These are phyloP conservation scores for Colletotrichum ledebouriae DNA, from an alignment of 2,329 filamentous ascomycete genomes.

Conservation along the genomic window DNA sequence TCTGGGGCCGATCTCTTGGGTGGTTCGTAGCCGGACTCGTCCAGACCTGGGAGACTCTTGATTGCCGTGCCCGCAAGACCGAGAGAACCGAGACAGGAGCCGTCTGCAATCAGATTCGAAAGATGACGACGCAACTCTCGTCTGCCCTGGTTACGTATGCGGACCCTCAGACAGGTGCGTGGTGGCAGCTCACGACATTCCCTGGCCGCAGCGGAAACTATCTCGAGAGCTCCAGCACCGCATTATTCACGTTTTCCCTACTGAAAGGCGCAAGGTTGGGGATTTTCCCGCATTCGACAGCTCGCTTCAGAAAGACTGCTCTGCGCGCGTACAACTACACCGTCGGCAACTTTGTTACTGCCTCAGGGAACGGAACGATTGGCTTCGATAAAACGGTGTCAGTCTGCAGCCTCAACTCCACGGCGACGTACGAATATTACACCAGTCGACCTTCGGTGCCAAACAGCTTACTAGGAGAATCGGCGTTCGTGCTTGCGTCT, in stretches of 20 bases:
- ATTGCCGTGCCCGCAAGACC: slow-evolving; percentile 12
- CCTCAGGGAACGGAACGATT: slow-evolving; percentile 35
- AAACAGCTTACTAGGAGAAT: slow-evolving; percentile 55
- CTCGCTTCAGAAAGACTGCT: slow-evolving; percentile 23
- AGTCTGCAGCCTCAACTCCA: slow-evolving; percentile 59
- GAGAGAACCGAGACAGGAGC: not conserved
- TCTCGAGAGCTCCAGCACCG: slow-evolving; percentile 43
- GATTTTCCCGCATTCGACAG: not conserved
- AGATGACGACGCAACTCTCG: slow-evolving; percentile 20
- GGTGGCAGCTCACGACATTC: slow-evolving; percentile 42
- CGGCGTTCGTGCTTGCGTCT: slow-evolving; percentile 54
- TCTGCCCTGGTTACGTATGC: slow-evolving; percentile 26
- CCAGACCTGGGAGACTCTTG: slow-evolving; percentile 38
- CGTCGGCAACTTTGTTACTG: slow-evolving; percentile 27
- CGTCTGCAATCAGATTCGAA: slow-evolving; percentile 23
- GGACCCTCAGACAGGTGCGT: slow-evolving; percentile 35
- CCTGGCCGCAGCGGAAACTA: slow-evolving; percentile 40
- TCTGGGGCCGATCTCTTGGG: slow-evolving; percentile 41
- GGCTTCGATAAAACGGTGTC: slow-evolving; percentile 55
- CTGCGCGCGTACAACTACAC: slow-evolving; percentile 40
- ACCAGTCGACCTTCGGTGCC: slow-evolving; percentile 51
- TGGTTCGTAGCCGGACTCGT: slow-evolving; percentile 43
- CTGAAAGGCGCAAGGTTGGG: slow-evolving; percentile 34
- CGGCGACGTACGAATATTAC: slow-evolving; percentile 57
- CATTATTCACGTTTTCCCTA: slow-evolving; percentile 38